These are phyloP conservation scores for Irpex sp. DNA, from an alignment of 1,284 basidiomycete genomes.

Conservation along the genomic window DNA sequence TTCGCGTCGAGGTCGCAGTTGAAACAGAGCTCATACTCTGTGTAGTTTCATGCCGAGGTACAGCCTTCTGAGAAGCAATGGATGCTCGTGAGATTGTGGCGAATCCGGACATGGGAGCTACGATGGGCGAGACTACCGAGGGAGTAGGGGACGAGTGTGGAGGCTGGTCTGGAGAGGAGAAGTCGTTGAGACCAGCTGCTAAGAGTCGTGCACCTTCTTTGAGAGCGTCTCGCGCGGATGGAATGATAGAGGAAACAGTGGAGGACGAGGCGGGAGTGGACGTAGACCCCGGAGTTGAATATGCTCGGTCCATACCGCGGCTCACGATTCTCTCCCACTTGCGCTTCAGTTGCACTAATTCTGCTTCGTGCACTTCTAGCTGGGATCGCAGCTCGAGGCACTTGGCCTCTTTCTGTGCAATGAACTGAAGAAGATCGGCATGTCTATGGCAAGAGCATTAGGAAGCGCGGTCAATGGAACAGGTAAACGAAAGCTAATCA, in stretches of 20 bases:
- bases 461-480: neutral
- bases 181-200: constrained; percentile 36
- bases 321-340: constrained; percentile 79
- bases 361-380: constrained; percentile 64
- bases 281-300: constrained; percentile 13
- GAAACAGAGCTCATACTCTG: constrained; percentile 25
- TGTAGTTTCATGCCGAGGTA: constrained; percentile 18
- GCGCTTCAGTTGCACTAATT: constrained; percentile 67
- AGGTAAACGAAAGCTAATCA: constrained; percentile 4
- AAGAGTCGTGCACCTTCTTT: constrained; percentile 63
- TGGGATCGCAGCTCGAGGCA: constrained; percentile 76
- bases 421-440: constrained; percentile 70
- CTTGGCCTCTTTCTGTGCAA: constrained; percentile 80
- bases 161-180: constrained; percentile 10
- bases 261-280: neutral
- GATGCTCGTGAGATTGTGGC: constrained; percentile 13
- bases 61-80: constrained; percentile 3
- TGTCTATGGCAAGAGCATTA: constrained; percentile 42
- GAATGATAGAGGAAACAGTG: constrained; percentile 10
- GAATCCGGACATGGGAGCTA: constrained; percentile 10
- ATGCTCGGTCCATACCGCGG: constrained; percentile 46
- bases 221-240: constrained; percentile 33
- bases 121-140: constrained; percentile 8
- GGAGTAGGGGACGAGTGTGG: constrained; percentile 18
- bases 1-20: constrained; percentile 20